Percentiles rank a stretch among this genome's conserved stretches.
These are phyloP conservation scores for Talaromyces sp. DNA, from an alignment of 2,329 filamentous ascomycete genomes.

Conservation along the genomic window DNA sequence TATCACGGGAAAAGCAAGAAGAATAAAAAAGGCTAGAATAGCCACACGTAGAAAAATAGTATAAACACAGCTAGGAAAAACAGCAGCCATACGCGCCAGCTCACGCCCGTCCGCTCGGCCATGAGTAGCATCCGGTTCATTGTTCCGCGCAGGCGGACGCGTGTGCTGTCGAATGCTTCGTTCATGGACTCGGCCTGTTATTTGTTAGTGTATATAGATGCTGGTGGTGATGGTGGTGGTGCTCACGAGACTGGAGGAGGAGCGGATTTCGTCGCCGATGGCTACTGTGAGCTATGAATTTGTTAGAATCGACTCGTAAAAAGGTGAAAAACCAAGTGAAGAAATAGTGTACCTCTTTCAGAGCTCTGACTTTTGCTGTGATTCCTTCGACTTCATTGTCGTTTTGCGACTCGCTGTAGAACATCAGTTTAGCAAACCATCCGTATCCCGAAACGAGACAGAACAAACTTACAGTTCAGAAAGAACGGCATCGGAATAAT, in stretches of 20 bases:
- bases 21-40: slow-evolving; percentile 41
- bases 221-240: neutral
- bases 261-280: slow-evolving; percentile 11
- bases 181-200: slow-evolving; percentile 73
- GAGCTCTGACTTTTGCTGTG: slow-evolving; percentile 76
- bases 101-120: slow-evolving; percentile 89
- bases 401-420: slow-evolving; percentile 72
- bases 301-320: neutral
- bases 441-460: neutral
- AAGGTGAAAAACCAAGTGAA: slow-evolving; percentile 14
- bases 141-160: slow-evolving; percentile 74
- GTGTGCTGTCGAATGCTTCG: slow-evolving; percentile 81
- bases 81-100: slow-evolving; percentile 87
- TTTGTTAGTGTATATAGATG: neutral
- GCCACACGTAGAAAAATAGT: slow-evolving; percentile 88
- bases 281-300: slow-evolving; percentile 11
- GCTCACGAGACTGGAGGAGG: slow-evolving; percentile 7
- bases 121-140: slow-evolving; percentile 97
- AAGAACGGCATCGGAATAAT: slow-evolving; percentile 87
- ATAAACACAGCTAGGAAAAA: slow-evolving; percentile 81
- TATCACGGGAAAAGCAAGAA: slow-evolving; percentile 8
- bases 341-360: slow-evolving; percentile 71
- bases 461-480: slow-evolving; percentile 4
- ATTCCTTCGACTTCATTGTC: slow-evolving; percentile 87
- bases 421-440: slow-evolving; percentile 53